Base-by-base conservation (phyloP, 352 stramenopile genomes). In the Pilasporangium apinafurcum region DNA sequence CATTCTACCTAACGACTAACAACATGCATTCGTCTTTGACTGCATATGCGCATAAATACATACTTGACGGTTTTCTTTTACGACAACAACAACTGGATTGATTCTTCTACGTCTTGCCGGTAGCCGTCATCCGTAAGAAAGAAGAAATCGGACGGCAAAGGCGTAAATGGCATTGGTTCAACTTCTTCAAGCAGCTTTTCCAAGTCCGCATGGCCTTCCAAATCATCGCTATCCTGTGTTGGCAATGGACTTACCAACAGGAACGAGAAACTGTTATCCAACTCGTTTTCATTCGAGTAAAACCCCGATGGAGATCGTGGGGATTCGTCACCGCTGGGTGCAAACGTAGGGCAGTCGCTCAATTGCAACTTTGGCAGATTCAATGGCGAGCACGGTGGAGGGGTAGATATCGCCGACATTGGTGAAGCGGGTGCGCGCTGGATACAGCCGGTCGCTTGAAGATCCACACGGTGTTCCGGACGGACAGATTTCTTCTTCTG, bases 401-500 rank as follows among this genome's bases (percentile, higher is more conserved):
- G n/a, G n/a, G n/a, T n/a, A n/a, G n/a, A n/a, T n/a, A n/a, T n/a
- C n/a, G n/a, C n/a, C n/a, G n/a, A n/a, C n/a, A n/a, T n/a, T 27
- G 59, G 53, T 25, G 59, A 20, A 20, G 51, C 46, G 44, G 69
- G 63, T 26, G 68, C 65, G 26, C 66, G 64, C 48, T 83, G 65
- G 47, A 89, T 89, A 56, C 68, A 82, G 14, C 77, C 77, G 1
- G 70, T 69, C 3, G 73, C 65, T 30, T 77, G 56, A 20, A 74
- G 55, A 44, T 89, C 77, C 8, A 90, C 73, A 30, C 77, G 77
- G 60, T 90, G 77, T 56, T 90, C 77, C 2, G 72, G 68, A 8
- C 74, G 74, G 12, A 80, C 61, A 16, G 84, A 78, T 48, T 82
- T 83, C 67, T 87, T 88, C 58, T 91, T 88, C 54, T 91, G 69